These are phyloP conservation scores for Sparassis latifolia DNA, from an alignment of 1,284 basidiomycete genomes.

Conservation along the genomic window DNA sequence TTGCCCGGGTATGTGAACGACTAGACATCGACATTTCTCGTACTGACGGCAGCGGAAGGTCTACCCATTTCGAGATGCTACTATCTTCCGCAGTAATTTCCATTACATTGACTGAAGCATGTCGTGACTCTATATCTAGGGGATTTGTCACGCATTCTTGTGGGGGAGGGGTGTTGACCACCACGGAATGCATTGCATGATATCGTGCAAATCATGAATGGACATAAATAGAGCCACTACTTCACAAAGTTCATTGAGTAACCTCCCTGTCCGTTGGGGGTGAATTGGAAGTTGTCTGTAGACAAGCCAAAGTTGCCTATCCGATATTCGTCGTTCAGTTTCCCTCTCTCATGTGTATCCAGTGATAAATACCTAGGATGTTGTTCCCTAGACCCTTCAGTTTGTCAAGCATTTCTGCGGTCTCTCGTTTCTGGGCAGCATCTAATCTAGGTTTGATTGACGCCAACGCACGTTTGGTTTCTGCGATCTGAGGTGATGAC, in stretches of 20 bases:
- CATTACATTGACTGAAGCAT: slow-evolving; percentile 16
- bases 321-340: no score
- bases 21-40: slow-evolving; percentile 16
- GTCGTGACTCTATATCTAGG: no score
- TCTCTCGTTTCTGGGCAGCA: slow-evolving; percentile 80
- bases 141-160: no score
- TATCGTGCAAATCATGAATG: no score
- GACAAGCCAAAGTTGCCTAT: slow-evolving; percentile 82
- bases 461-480: slow-evolving; percentile 44
- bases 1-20: slow-evolving; percentile 54
- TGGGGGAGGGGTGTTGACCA: no score
- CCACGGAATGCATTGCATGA: no score
- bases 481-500: slow-evolving; percentile 43
- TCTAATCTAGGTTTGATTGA: slow-evolving; percentile 63
- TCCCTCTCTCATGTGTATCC: background rate
- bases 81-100: slow-evolving; percentile 20
- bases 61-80: slow-evolving; percentile 12
- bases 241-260: slow-evolving; percentile 86
- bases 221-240: slow-evolving; percentile 17
- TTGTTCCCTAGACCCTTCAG: slow-evolving; percentile 91
- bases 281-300: slow-evolving; percentile 93
- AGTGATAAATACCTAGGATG: slow-evolving; percentile 64
- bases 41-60: slow-evolving; percentile 11
- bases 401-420: slow-evolving; percentile 88
- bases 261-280: slow-evolving; percentile 86